These are phyloP conservation scores for Gracilaria domingensis DNA, from an alignment of 23 red algal species.

Conservation along the genomic window DNA sequence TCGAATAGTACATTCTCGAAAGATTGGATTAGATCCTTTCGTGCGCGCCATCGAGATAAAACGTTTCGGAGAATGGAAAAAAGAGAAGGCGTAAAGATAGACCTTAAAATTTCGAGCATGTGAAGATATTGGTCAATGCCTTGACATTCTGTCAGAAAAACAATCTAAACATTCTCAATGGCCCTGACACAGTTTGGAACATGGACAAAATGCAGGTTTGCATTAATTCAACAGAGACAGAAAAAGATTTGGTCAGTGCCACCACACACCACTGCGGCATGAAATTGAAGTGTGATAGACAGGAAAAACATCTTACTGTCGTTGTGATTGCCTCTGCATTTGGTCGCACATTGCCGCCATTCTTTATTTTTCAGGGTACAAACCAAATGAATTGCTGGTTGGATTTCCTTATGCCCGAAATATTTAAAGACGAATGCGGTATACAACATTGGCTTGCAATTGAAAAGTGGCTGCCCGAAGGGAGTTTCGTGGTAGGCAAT, in stretches of 20 bases:
- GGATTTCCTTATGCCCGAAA: background rate
- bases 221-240: background rate
- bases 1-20: background rate
- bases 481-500: background rate
- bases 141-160: background rate
- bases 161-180: background rate
- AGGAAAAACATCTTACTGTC: constrained; percentile 9
- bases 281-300: background rate
- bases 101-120: background rate
- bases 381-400: background rate
- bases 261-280: constrained; percentile 15
- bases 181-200: constrained; percentile 12
- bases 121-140: constrained; percentile 2
- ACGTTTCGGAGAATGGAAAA: background rate
- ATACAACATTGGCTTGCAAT: background rate
- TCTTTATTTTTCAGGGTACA: constrained; percentile 30
- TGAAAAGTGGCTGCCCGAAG: background rate
- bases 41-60: no score
- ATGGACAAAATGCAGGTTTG: constrained; percentile 21
- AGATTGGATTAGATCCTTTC: no score
- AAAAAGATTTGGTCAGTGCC: constrained; percentile 1
- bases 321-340: constrained; percentile 5
- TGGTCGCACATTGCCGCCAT: constrained; percentile 13
- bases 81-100: background rate
- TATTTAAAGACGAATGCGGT: background rate